These are phyloP conservation scores for Mortierella alpina DNA, from an alignment of 192 early-diverging fungal genomes.

Conservation along the genomic window DNA sequence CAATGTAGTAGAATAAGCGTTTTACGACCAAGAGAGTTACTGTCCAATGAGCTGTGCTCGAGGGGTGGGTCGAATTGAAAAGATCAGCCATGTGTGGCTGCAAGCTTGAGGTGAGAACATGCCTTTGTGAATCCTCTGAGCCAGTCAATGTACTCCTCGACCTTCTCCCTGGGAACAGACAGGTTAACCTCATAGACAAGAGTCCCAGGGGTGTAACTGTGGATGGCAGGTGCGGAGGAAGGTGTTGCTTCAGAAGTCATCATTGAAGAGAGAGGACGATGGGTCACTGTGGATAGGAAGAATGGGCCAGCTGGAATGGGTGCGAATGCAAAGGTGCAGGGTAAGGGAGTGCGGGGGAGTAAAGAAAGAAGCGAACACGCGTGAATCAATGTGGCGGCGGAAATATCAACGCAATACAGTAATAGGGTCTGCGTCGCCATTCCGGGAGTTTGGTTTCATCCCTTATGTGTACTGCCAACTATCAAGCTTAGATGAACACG, in stretches of 20 bases:
- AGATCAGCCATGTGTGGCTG: background rate
- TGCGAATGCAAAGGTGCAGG: background rate
- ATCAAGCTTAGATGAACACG: background rate
- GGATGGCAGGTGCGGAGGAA: background rate
- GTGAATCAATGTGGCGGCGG: background rate
- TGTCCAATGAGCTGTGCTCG: background rate
- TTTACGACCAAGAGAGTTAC: background rate
- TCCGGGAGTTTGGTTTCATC: background rate
- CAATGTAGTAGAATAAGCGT: too few relatives aligned
- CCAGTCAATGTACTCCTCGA: conserved; percentile 60
- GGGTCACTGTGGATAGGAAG: background rate
- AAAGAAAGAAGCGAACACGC: background rate
- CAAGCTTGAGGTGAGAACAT: background rate
- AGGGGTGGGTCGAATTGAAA: background rate
- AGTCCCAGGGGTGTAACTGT: conserved; percentile 48
- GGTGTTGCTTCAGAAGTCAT: background rate
- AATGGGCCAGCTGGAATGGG: background rate
- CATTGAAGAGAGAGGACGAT: background rate
- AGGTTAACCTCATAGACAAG: conserved; percentile 64
- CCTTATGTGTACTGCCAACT: background rate
- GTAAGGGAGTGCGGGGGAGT: background rate
- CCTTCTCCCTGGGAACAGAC: conserved; percentile 62
- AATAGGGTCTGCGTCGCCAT: too few relatives aligned
- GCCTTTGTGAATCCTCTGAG: conserved; percentile 58
- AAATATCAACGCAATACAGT: too few relatives aligned